phyloP scores from a whole-genome alignment of 371 early-diverging fungal genomes.

The Lichtheimia corymbifera region DNA sequence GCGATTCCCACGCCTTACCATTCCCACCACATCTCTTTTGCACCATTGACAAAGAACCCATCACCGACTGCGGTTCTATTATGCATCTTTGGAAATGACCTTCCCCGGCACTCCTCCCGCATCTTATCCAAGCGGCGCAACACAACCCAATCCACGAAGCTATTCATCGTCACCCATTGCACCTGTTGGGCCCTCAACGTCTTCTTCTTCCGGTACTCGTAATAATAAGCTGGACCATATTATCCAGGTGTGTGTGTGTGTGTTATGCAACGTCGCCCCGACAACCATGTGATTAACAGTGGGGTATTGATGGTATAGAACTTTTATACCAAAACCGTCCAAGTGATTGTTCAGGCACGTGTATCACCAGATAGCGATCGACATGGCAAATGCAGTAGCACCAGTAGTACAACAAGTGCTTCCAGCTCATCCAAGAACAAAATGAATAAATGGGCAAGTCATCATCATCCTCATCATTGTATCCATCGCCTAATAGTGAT shows the following conservation, averaged over 20 bases:
- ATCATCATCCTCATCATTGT: neutral
- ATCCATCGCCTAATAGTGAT: neutral
- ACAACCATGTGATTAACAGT: too few species aligned
- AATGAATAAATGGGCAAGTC: constrained; percentile 29
- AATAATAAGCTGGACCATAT: constrained; percentile 30
- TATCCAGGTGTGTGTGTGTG: constrained; percentile 19
- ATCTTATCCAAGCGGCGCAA: constrained; percentile 1
- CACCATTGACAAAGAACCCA: too few species aligned
- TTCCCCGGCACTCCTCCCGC: constrained; percentile 14
- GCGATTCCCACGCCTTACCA: too few species aligned
- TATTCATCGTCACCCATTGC: constrained; percentile 17
- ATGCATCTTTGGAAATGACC: constrained; percentile 8
- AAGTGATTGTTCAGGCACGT: constrained; percentile 50
- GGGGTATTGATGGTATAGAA: constrained; percentile 14
- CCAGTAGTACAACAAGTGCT: constrained; percentile 6
- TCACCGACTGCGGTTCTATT: constrained; percentile 1
- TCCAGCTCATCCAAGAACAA: constrained; percentile 7
- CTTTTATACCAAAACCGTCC: constrained; percentile 52
- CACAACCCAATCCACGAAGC: constrained; percentile 9
- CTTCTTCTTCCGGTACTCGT: constrained; percentile 17
- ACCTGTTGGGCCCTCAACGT: constrained; percentile 8
- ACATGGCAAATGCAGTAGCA: constrained; percentile 10
- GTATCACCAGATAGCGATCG: constrained; percentile 9
- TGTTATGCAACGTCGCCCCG: too few species aligned
- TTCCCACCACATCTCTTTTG: too few species aligned